Evolutionary conservation across 2,329 filamentous ascomycete genomes (phyloP).

Genomic region (Hortaea sp.): DNA sequence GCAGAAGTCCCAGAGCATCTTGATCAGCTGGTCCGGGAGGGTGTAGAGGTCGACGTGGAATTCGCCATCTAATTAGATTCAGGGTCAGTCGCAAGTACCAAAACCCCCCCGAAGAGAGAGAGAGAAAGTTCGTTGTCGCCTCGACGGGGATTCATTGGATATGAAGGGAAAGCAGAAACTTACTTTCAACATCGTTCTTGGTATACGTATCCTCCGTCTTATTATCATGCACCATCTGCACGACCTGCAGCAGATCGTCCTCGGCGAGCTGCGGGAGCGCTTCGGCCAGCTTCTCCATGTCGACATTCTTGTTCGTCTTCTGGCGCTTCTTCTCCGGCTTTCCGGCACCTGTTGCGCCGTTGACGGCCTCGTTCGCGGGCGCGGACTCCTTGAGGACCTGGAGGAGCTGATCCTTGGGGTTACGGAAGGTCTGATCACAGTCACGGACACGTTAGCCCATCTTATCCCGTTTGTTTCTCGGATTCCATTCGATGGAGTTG

Average conservation of each 20-base stretch:
- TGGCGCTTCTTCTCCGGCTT: constrained; percentile 63
- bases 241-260: constrained; percentile 87
- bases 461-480: not conserved
- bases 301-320: constrained; percentile 47
- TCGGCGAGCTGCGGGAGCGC: constrained; percentile 80
- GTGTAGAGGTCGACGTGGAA: constrained; percentile 98
- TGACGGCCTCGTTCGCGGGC: constrained; percentile 50
- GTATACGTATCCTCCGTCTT: constrained; percentile 91
- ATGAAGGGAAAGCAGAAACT: constrained; percentile 6
- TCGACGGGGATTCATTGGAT: not conserved
- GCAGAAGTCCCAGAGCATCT: constrained; percentile 90
- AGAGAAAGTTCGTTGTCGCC: not conserved
- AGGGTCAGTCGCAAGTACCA: constrained; percentile 17
- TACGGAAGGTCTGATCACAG: constrained; percentile 63
- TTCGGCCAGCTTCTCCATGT: constrained; percentile 96
- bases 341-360: constrained; percentile 50
- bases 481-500: not conserved
- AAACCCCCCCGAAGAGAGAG: constrained; percentile 15
- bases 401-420: constrained; percentile 79
- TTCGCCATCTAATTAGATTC: constrained; percentile 59
- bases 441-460: not conserved
- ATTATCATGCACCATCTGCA: constrained; percentile 97
- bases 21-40: constrained; percentile 79
- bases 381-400: constrained; percentile 73
- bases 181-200: constrained; percentile 91